A percentile compares a stretch with the other conserved stretches of the same genome.
Conservation (phyloP, 768 basidiomycete species). For the Amanita rubescens region DNA sequence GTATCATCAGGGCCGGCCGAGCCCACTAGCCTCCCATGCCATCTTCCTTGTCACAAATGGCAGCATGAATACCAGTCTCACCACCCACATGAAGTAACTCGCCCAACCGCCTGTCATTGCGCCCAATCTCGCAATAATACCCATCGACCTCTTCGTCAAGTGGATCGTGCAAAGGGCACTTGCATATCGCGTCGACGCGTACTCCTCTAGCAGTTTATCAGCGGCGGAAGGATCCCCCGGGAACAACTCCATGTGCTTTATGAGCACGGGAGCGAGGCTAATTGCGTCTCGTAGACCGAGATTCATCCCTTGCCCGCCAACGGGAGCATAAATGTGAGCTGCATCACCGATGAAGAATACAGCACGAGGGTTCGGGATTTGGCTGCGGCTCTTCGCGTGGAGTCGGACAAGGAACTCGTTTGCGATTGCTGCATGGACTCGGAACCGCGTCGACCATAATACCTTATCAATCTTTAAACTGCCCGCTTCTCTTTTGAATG, state of each 20-base stretch:
- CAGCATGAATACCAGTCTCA: conserved; percentile 1
- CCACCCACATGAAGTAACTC: not conserved
- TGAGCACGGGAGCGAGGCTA: conserved; percentile 33
- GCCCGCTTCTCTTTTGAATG: conserved; percentile 23
- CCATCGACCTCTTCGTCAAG: conserved; percentile 28
- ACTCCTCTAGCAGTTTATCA: conserved; percentile 26
- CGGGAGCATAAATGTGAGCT: too few species aligned
- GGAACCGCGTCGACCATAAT: conserved; percentile 42
- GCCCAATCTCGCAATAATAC: not conserved
- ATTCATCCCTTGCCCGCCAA: conserved; percentile 53
- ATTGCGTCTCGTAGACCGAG: conserved; percentile 47
- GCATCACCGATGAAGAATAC: too few species aligned
- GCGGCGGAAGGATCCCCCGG: conserved; percentile 7
- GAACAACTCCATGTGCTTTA: conserved; percentile 20
- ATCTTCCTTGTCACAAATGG: conserved; percentile 11
- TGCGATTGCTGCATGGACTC: conserved; percentile 36
- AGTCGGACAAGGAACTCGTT: conserved; percentile 29
- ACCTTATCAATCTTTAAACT: conserved; percentile 25
- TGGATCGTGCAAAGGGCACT: conserved; percentile 22
- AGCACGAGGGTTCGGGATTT: too few species aligned
- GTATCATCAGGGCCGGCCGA: conserved; percentile 9
- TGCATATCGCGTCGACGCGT: conserved; percentile 24
- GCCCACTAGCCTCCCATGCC: conserved; percentile 24
- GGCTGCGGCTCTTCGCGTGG: not conserved
- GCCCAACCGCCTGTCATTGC: not conserved